Base-by-base conservation (phyloP, 164 flowering plant species). In the Vitis riparia region DNA sequence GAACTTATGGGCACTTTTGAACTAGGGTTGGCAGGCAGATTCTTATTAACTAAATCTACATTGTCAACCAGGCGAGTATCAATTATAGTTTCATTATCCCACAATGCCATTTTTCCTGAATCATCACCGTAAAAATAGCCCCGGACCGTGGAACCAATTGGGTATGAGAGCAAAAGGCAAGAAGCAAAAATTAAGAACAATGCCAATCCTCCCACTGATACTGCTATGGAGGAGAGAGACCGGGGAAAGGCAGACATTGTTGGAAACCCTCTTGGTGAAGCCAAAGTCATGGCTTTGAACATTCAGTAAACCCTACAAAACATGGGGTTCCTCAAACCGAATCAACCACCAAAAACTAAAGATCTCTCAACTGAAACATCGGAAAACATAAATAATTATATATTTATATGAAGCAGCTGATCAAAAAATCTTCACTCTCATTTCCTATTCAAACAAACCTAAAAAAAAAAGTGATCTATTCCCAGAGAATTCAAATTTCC, bases 131-230 rank as follows among this genome's bases (percentile, higher is more conserved):
- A 74, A 51, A 87, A 77, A 74, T 88, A 88, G 13, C 83, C 83
- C 48, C 81, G 75, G 72, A 89, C 74, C 2, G 84, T 73, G n/a
- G 85, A 71, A 55, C 90, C 88, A 67, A 85, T 80, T 4, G 97
- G 97, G 55, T 80, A 70, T 0, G 93, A 84, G 66, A 91, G 75
- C 62, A 89, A 66, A 69, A 89, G 48, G 71, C 77, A 78, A 0
- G 92, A 87, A 69, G 87, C 92, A 23, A 86, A 67, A 63, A 84
- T 52, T 65, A 93, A 75, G 71, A 91, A 88, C 51, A 85, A 9
- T 47, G 94, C 92, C 59, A 91, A 72, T 49, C 83, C 89, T 68
- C 78, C 89, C 7, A 83, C 85, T n/a, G 85, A 72, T 17, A 73
- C 77, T 59, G 65, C 79, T 70, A 87, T 87, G 47, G 89, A 67